Conservation (phyloP, 352 stramenopile species). For the Phytophthora parvispora region DNA sequence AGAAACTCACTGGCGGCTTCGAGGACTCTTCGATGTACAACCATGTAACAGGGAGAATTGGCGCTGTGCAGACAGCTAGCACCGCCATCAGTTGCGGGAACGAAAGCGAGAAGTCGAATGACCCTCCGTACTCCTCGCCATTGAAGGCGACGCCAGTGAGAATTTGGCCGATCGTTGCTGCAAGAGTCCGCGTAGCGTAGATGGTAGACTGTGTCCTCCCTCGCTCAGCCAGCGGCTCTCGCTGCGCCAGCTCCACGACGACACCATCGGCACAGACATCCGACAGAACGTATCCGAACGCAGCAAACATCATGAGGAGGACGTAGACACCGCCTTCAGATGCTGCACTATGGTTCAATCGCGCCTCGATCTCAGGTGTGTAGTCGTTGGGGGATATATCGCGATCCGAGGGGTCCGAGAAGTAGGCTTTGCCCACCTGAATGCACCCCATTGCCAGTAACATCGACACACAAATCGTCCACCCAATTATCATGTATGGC, state of each 20-base stretch:
- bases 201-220: conserved; percentile 51
- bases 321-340: conserved; percentile 39
- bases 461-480: conserved; percentile 36
- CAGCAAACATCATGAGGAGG: conserved; percentile 58
- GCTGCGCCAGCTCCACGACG: conserved; percentile 46
- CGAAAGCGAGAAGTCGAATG: conserved; percentile 48
- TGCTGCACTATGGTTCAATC: conserved; percentile 30
- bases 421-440: conserved; percentile 43
- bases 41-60: conserved; percentile 42
- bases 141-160: conserved; percentile 58
- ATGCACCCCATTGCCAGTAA: conserved; percentile 41
- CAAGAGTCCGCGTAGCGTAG: conserved; percentile 40
- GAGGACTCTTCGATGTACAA: conserved; percentile 38
- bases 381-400: conserved; percentile 24
- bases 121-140: conserved; percentile 51
- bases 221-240: conserved; percentile 36
- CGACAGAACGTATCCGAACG: conserved; percentile 67
- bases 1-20: conserved; percentile 24
- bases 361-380: conserved; percentile 24
- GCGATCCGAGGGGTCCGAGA: conserved; percentile 21
- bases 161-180: conserved; percentile 37
- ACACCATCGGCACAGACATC: conserved; percentile 69
- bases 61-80: conserved; percentile 19
- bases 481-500: conserved; percentile 51
- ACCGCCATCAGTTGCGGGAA: conserved; percentile 48